Evolutionary conservation across 352 stramenopile genomes (phyloP), one percentile per base, ranked within the genome.

Genomic region (Globisporangium spiculum): DNA sequence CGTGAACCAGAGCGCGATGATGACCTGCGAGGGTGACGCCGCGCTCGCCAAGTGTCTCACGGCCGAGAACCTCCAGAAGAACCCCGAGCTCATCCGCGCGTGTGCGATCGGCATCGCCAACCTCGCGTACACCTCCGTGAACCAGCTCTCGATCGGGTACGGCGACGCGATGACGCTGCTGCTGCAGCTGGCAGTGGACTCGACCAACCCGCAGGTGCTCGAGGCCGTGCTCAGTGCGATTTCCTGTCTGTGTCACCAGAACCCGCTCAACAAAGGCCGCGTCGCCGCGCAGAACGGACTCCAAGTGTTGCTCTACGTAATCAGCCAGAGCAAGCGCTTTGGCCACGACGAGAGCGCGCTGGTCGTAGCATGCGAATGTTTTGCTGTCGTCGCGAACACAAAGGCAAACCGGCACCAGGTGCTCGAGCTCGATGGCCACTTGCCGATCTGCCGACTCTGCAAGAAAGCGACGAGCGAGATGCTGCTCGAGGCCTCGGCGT

Each of bases 131-230:
- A 88, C 83, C 7, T 84, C 79, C 0, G 83, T 91, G 50, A 92
- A 87, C 50, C 86, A 93, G 60, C 80, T 78, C 86, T 78, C 86
- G 0, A 91, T 93, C 48, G 86, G 83, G 12, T 93, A 93, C 66
- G 80, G 82, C 41, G 86, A 89, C 27, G 79, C 80, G 6, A 83
- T 81, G 56, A 91, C 83, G 0, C 72, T 78, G 8, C 68, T 91
- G 22, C 65, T 93, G 46, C 83, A 93, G 50, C 44, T 89, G 14
- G 62, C 90, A 4, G 86, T 93, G 4, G 83, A 93, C 53, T 67
- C 77, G 5, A 79, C 74, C 9, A 67, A 71, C 59, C 69, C 79
- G 2, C 26, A 59, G 16, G 75, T 91, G 2, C 30, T 91, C 0
- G 80, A 93, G 50, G 78, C 81, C 6, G 81, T 67, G 18, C 78